Evolutionary conservation across 257 asterid genomes (phyloP), one percentile per base, ranked within the genome.

Genomic region (Solanum ahanhuiri): DNA sequence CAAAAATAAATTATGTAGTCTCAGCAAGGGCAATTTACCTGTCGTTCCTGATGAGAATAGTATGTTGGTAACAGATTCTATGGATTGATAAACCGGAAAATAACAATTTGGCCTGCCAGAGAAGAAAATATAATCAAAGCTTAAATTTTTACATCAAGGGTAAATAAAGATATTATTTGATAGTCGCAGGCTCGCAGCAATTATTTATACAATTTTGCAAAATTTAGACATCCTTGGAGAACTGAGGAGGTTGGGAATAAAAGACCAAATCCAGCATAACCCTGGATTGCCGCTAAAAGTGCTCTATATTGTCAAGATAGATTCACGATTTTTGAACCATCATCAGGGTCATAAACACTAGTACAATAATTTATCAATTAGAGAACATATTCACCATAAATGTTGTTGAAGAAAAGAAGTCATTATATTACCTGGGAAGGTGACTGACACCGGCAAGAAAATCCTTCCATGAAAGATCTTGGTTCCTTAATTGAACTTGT

Each of bases 1-100:
- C 54, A 69, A 30, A 67, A 69, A 39, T 23, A 4, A 58, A 51
- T 22, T 30, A 69, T 30, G 4, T 10, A 25, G 35, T 45, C 66
- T 45, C 41, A 76, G 34, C 83, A 87, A 77, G 58, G 71, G 70
- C 69, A 25, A 63, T 91, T 60, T 20, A 96, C 99, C 98, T 64
- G 99, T 93, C 88, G 99, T 96, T 82, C 99, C 98, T 4, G 99
- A 96, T 75, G 99, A 96, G 91, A 96, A 96, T 41, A 96, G 90
- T 91, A 96, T 92, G 87, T 92, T 96, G 84, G 98, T 95, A 76
- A 94, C 88, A 77, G 98, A 89, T 37, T 94, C 96, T 54, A 91
- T 77, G 51, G 98, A 83, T 85, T 93, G 98, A 91, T 91, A 91
- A 91, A 88, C 89, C 22, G 99, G 98, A 33, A 91, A 85, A 88